A percentile compares a stretch with the other conserved stretches of the same genome.
These are phyloP conservation scores for Cladophialophora exuberans DNA, from an alignment of 2,329 filamentous ascomycete species.

Conservation along the genomic window DNA sequence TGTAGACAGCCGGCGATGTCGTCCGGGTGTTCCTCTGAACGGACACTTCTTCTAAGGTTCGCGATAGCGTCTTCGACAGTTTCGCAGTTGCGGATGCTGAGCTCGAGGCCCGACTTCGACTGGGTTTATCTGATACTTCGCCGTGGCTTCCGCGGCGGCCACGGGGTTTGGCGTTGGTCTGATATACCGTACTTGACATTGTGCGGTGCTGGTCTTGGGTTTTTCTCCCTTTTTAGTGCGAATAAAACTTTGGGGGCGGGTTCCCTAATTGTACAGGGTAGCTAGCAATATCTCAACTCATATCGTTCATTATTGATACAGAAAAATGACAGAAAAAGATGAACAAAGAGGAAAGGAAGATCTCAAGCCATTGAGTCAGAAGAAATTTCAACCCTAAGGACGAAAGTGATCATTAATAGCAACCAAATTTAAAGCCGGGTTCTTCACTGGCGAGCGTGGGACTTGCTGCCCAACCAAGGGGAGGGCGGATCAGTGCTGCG, in stretches of 20 bases:
- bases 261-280: slow-evolving; percentile 1
- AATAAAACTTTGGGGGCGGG: too few relatives aligned
- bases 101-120: slow-evolving; percentile 27
- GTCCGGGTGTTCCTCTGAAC: slow-evolving; percentile 25
- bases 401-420: slow-evolving; percentile 5
- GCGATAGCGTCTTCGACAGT: slow-evolving; percentile 28
- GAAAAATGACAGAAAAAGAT: too few relatives aligned
- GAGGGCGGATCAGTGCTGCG: slow-evolving; percentile 3
- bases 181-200: slow-evolving; percentile 28
- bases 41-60: slow-evolving; percentile 27
- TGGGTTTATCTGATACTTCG: slow-evolving; percentile 23
- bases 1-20: slow-evolving; percentile 23
- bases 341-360: not conserved
- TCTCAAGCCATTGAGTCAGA: slow-evolving; percentile 14
- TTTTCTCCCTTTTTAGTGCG: too few relatives aligned
- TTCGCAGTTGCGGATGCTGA: slow-evolving; percentile 26
- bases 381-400: slow-evolving; percentile 1
- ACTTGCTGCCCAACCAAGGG: slow-evolving; percentile 22
- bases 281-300: not conserved
- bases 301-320: slow-evolving; percentile 11
- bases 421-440: not conserved
- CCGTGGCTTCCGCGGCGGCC: slow-evolving; percentile 22
- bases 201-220: not conserved
- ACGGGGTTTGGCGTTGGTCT: slow-evolving; percentile 27
- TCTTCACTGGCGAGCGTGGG: not conserved